Base-by-base conservation (phyloP, 805 yeast genomes). In the Hanseniaspora guilliermondii region DNA sequence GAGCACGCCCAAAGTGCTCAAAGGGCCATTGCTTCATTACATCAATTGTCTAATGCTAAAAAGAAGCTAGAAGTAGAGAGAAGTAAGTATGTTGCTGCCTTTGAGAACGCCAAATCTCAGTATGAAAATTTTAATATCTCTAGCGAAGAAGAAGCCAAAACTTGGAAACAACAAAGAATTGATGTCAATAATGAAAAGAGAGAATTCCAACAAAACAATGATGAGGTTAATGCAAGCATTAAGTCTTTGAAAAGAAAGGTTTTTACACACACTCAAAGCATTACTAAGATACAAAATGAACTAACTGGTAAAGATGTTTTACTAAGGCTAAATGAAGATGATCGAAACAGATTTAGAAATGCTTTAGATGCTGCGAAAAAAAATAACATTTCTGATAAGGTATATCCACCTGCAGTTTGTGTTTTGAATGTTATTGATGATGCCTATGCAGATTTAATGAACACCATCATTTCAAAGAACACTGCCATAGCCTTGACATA, bases 401-500 rank as follows among this genome's bases (percentile, higher is more conserved):
- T 85, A 53, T 78, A 72, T 56, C 94, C 85, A 61, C 94, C 96
- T 0, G 89, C 97, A 0, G 66, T 82, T 8, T 70, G 87, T 27
- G 73, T 84, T 0, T 73, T 91, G 22, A 72, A 76, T 4, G 77
- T 82, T 0, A 72, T 70, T 1, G 76, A 80, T 56, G 64, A 68
- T 9, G 59, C 64, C 9, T 76, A 74, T 60, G 82, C 85, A 0
- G 70, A 74, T 9, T 78, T 76, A 55, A 64, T 87, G 52, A 85
- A 81, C 49, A 73, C 76, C 48, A 71, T 79, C 6, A 73, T 85
- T 7, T 80, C 77, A 49, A 66, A 67, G 44, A 73, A 73, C 52
- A 76, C 84, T 17, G 66, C 79, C 42, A 65, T 76, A 42, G 80
- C 95, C 0, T 72, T 89, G 21, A 83, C 91, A 0, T 80, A 85